Conservation (phyloP, 306 rosid species). For the Senna siamea region DNA sequence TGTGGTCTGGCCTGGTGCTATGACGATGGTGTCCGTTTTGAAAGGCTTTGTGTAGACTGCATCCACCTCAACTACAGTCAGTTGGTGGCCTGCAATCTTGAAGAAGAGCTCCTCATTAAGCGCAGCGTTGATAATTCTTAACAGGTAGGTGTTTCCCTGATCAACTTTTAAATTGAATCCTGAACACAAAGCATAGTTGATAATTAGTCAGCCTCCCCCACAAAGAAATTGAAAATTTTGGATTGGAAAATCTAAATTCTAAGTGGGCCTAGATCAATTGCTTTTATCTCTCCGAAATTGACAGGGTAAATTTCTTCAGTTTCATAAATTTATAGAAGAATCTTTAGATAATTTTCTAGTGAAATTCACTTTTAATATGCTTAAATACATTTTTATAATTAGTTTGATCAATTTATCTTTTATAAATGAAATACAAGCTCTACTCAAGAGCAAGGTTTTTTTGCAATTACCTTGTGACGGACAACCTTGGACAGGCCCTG, state of each 20-base stretch:
- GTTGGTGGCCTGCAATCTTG: constrained; percentile 72
- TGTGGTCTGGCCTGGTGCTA: constrained; percentile 92
- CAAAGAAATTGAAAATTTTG: too few species aligned
- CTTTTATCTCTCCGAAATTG: too few species aligned
- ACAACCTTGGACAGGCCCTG: constrained; percentile 60
- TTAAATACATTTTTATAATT: not conserved
- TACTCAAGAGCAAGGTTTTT: not conserved
- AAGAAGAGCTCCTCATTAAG: constrained; percentile 86
- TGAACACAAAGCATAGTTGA: constrained; percentile 24
- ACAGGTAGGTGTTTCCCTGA: constrained; percentile 60
- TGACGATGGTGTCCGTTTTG: constrained; percentile 62
- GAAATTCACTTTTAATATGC: too few species aligned
- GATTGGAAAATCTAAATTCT: too few species aligned
- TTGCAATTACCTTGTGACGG: constrained; percentile 57
- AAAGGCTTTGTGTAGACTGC: constrained; percentile 83
- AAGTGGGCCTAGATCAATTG: too few species aligned
- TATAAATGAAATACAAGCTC: not conserved
- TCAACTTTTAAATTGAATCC: constrained; percentile 62
- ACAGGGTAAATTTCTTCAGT: too few species aligned
- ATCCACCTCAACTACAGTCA: constrained; percentile 83
- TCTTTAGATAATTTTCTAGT: too few species aligned
- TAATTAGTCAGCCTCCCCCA: not conserved
- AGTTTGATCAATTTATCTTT: not conserved
- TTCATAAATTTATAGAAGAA: too few species aligned
- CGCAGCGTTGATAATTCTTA: constrained; percentile 87